Evolutionary conservation across 2,329 filamentous ascomycete species (phyloP).

Genomic region (Nemania abortiva): DNA sequence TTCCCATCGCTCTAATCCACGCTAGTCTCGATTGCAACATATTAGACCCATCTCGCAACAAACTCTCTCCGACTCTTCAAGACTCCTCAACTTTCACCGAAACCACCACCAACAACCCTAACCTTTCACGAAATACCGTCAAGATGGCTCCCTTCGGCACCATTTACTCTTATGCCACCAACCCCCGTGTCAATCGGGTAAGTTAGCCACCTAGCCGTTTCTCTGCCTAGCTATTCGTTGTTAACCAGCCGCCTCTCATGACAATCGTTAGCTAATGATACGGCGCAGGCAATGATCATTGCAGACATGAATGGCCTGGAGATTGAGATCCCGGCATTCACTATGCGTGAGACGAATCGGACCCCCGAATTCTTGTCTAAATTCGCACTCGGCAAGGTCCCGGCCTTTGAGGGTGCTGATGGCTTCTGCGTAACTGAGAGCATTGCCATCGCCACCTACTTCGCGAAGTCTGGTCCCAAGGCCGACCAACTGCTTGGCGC

Average conservation of each 20-base stretch:
- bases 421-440: conserved; percentile 61
- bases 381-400: conserved; percentile 65
- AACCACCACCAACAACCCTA: not conserved
- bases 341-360: conserved; percentile 57
- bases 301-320: conserved; percentile 57
- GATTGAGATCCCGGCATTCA: conserved; percentile 54
- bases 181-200: conserved; percentile 55
- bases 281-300: conserved; percentile 50
- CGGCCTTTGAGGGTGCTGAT: conserved; percentile 61
- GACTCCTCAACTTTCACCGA: too few relatives aligned
- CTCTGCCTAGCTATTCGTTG: not conserved
- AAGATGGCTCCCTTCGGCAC: conserved; percentile 57
- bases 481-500: conserved; percentile 59
- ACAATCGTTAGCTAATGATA: conserved; percentile 25
- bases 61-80: not conserved
- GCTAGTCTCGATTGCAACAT: conserved; percentile 34
- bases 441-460: conserved; percentile 61
- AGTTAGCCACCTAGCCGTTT: conserved; percentile 32
- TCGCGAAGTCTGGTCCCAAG: conserved; percentile 60
- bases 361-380: conserved; percentile 61
- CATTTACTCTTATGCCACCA: conserved; percentile 54
- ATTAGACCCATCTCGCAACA: conserved; percentile 21
- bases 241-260: not conserved
- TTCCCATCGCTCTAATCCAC: not conserved
- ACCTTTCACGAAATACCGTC: conserved; percentile 5